phyloP scores from a whole-genome alignment of 2,329 filamentous ascomycete genomes.

The Microdochium nivale region DNA sequence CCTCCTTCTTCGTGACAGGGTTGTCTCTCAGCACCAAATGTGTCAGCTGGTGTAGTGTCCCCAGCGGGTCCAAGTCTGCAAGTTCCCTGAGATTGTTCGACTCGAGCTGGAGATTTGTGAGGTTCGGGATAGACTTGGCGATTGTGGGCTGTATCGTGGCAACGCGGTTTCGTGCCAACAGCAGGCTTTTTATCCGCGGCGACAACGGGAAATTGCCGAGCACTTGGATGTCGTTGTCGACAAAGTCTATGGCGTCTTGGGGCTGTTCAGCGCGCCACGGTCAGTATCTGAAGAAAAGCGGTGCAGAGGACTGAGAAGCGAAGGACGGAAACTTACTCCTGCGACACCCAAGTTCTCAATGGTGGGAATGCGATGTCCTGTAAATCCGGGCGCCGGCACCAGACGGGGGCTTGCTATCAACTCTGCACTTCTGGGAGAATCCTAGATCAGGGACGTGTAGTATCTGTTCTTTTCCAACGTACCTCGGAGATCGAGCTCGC shows the following conservation, averaged over 20 bases:
- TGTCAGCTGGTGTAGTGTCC: conserved; percentile 58
- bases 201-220: conserved; percentile 90
- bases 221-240: conserved; percentile 90
- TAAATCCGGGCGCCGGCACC: conserved; percentile 26
- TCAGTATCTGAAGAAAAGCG: conserved; percentile 3
- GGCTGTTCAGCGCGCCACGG: conserved; percentile 44
- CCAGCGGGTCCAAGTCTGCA: conserved; percentile 77
- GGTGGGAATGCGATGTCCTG: conserved; percentile 94
- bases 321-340: conserved; percentile 53
- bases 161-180: conserved; percentile 85
- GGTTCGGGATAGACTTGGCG: conserved; percentile 67
- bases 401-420: conserved; percentile 66
- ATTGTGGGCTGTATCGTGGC: conserved; percentile 70
- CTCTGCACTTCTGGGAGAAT: conserved; percentile 48
- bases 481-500: conserved; percentile 99
- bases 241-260: conserved; percentile 95
- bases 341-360: conserved; percentile 98
- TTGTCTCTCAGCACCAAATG: conserved; percentile 81
- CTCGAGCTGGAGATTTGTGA: conserved; percentile 74
- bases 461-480: conserved; percentile 94
- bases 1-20: conserved; percentile 87
- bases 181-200: conserved; percentile 76
- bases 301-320: background rate
- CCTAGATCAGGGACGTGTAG: conserved; percentile 56
- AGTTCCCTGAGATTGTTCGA: conserved; percentile 78